A percentile compares a stretch with the other conserved stretches of the same genome.
Evolutionary conservation across 1,284 basidiomycete species (phyloP).

Genomic region (Heterobasidion irregulare): DNA sequence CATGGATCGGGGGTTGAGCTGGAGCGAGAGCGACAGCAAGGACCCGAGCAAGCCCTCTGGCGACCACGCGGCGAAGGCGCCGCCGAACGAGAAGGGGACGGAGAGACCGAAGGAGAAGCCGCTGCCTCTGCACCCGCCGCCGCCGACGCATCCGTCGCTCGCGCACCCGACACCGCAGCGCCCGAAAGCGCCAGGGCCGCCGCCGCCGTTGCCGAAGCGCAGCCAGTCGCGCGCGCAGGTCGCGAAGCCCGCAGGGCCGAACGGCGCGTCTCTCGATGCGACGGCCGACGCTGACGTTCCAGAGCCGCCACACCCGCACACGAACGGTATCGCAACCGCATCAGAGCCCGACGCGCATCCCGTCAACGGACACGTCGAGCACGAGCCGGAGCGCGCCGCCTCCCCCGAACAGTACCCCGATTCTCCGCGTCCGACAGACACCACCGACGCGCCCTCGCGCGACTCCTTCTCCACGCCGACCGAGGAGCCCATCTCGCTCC

Average conservation of each 20-base stretch:
- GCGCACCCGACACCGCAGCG: background rate
- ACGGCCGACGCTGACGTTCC: background rate
- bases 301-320: background rate
- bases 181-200: background rate
- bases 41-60: too few species aligned
- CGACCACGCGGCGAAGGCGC: conserved; percentile 7
- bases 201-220: conserved; percentile 5
- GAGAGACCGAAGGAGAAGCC: conserved; percentile 1
- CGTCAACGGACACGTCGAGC: background rate
- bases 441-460: background rate
- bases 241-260: background rate
- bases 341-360: background rate
- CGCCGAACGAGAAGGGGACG: conserved; percentile 3
- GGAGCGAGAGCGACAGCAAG: conserved; percentile 7
- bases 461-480: conserved; percentile 25
- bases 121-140: conserved; percentile 5
- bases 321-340: background rate
- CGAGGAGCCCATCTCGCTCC: conserved; percentile 18
- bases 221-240: background rate
- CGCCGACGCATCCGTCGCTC: conserved; percentile 5
- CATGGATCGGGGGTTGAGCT: conserved; percentile 10
- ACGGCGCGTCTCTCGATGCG: background rate
- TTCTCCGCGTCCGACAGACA: background rate
- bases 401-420: too few species aligned
- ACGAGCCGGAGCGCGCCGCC: too few species aligned